Conservation (phyloP, 1,139 yeast species). For the Debaryomycetaceae sp. region DNA sequence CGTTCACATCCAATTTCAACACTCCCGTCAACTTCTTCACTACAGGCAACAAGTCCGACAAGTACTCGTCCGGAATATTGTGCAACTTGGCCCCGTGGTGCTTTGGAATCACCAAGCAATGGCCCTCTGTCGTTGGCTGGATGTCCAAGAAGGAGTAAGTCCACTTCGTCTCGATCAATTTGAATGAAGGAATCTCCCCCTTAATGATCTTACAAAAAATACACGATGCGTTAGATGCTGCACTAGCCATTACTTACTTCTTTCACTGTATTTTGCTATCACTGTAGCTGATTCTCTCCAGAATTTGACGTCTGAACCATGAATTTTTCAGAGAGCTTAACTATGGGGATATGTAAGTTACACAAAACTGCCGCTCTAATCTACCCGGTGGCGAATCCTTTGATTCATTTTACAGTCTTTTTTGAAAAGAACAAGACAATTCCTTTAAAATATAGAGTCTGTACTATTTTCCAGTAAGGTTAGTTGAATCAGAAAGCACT, state of each 20-base stretch:
- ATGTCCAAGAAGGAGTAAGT: slow-evolving; percentile 86
- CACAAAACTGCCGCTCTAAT: not conserved
- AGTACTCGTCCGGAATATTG: slow-evolving; percentile 85
- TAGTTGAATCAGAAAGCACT: slow-evolving; percentile 1
- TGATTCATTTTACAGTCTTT: not conserved
- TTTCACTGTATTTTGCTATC: not conserved
- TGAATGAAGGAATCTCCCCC: slow-evolving; percentile 91
- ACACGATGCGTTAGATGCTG: slow-evolving; percentile 52
- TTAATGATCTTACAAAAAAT: slow-evolving; percentile 90
- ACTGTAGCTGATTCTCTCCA: no score
- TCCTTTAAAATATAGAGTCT: not conserved
- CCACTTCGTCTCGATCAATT: slow-evolving; percentile 76
- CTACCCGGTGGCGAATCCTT: not conserved
- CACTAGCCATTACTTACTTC: slow-evolving; percentile 16
- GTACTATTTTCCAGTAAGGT: not conserved
- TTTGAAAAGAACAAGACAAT: not conserved
- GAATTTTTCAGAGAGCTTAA: no score
- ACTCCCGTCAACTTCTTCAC: slow-evolving; percentile 81
- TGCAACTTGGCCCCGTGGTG: slow-evolving; percentile 90
- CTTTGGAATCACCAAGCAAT: slow-evolving; percentile 85
- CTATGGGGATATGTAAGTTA: no score
- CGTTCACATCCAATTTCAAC: slow-evolving; percentile 55
- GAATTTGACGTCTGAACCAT: no score
- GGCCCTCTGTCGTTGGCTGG: slow-evolving; percentile 88
- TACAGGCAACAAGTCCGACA: slow-evolving; percentile 80